Evolutionary conservation across 371 early-diverging fungal genomes (phyloP).

Genomic region (Furculomyces boomerangus): DNA sequence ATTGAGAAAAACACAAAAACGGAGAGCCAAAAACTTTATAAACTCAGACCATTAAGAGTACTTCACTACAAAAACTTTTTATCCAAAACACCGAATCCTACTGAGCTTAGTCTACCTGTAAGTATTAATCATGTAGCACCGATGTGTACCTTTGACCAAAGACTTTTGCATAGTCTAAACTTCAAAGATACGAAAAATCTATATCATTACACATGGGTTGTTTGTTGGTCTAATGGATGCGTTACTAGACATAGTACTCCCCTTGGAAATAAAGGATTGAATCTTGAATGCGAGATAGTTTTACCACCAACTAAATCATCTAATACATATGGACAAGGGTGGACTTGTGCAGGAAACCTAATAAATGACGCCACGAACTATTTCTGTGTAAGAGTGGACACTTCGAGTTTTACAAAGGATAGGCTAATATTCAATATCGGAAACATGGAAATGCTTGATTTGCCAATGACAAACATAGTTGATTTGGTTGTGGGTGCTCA

Average conservation of each 20-base stretch:
- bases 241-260: neutral
- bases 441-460: neutral
- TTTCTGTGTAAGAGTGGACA: neutral
- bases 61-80: neutral
- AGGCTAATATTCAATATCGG: neutral
- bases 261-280: neutral
- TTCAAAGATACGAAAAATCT: neutral
- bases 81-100: neutral
- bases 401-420: neutral
- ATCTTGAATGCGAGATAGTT: neutral
- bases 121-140: neutral
- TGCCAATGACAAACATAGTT: neutral
- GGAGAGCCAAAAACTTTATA: neutral
- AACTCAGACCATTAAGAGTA: neutral
- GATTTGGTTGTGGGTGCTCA: neutral
- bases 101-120: neutral
- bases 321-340: neutral
- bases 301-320: neutral
- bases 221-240: neutral
- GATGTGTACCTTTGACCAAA: neutral
- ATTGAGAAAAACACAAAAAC: neutral
- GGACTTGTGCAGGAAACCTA: neutral
- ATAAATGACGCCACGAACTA: neutral
- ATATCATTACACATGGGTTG: neutral
- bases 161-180: neutral